These are phyloP conservation scores for Sphagnum fallax DNA, from an alignment of 228 moss, liverwort and hornwort genomes.

Conservation along the genomic window DNA sequence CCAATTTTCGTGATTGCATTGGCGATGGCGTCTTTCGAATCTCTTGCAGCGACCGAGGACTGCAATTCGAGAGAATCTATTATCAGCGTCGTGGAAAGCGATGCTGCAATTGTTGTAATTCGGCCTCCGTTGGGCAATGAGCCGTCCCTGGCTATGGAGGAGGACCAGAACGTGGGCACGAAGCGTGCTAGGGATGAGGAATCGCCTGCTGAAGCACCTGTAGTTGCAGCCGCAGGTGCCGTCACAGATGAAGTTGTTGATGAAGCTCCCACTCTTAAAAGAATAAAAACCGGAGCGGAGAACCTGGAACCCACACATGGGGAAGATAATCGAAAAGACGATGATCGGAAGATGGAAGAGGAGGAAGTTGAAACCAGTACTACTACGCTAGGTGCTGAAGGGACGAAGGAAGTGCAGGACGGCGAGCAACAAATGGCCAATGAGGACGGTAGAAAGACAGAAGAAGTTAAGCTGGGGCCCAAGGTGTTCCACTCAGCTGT, in stretches of 20 bases:
- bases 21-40: background rate
- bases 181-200: slow-evolving; percentile 33
- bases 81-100: background rate
- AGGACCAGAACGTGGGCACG: slow-evolving; percentile 20
- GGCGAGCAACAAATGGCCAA: slow-evolving; percentile 4
- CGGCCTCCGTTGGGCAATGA: too few species aligned
- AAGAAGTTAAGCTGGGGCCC: slow-evolving; percentile 62
- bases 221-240: background rate
- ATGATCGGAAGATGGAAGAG: slow-evolving; percentile 22
- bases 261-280: background rate
- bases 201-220: background rate
- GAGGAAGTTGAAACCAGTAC: slow-evolving; percentile 1
- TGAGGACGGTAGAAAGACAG: slow-evolving; percentile 18
- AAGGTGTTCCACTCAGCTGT: slow-evolving; percentile 59
- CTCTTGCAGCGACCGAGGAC: background rate
- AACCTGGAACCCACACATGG: slow-evolving; percentile 1
- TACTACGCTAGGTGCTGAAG: background rate
- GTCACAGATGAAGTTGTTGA: background rate
- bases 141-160: slow-evolving; percentile 11
- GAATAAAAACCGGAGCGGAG: background rate
- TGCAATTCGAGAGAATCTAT: background rate
- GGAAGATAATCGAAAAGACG: slow-evolving; percentile 3
- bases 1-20: background rate
- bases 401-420: background rate
- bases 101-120: too few species aligned